A percentile compares a stretch with the other conserved stretches of the same genome.
phyloP scores from a whole-genome alignment of 495 filamentous ascomycete species.

The Penicillium paradoxum region DNA sequence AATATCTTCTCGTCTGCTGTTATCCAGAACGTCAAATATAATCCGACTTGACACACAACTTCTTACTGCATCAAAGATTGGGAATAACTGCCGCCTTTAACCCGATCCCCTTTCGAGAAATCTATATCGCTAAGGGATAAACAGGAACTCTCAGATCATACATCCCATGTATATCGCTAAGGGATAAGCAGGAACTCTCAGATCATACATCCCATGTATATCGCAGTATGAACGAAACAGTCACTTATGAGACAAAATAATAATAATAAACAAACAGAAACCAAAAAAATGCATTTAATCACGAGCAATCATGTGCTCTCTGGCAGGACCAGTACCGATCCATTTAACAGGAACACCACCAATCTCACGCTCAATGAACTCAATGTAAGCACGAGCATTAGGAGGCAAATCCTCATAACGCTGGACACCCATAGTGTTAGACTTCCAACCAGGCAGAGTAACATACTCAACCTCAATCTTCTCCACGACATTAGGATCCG shows the following conservation, averaged over 20 bases:
- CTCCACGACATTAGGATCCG: slow-evolving; percentile 59
- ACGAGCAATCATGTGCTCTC: slow-evolving; percentile 62
- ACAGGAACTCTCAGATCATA: slow-evolving; percentile 3
- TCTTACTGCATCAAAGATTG: neutral
- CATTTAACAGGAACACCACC: slow-evolving; percentile 64
- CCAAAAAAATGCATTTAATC: slow-evolving; percentile 25
- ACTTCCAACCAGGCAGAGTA: slow-evolving; percentile 75
- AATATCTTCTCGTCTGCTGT: slow-evolving; percentile 2
- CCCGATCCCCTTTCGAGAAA: slow-evolving; percentile 3
- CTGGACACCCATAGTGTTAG: slow-evolving; percentile 56
- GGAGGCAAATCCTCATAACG: slow-evolving; percentile 65
- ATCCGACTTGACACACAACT: neutral
- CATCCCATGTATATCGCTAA: slow-evolving; percentile 5
- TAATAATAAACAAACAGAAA: neutral
- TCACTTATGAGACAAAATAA: slow-evolving; percentile 3
- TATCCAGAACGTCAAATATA: neutral
- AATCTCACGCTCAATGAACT: slow-evolving; percentile 71
- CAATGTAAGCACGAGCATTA: slow-evolving; percentile 69
- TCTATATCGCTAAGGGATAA: slow-evolving; percentile 7
- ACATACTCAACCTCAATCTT: slow-evolving; percentile 60
- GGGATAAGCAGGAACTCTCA: slow-evolving; percentile 1
- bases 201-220: slow-evolving; percentile 6
- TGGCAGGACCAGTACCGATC: slow-evolving; percentile 72
- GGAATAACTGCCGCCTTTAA: neutral
- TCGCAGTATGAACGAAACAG: slow-evolving; percentile 7